A percentile compares a stretch with the other conserved stretches of the same genome.
phyloP scores from a whole-genome alignment of 1,139 yeast genomes.

The Yamadazyma spencermartinsiae region DNA sequence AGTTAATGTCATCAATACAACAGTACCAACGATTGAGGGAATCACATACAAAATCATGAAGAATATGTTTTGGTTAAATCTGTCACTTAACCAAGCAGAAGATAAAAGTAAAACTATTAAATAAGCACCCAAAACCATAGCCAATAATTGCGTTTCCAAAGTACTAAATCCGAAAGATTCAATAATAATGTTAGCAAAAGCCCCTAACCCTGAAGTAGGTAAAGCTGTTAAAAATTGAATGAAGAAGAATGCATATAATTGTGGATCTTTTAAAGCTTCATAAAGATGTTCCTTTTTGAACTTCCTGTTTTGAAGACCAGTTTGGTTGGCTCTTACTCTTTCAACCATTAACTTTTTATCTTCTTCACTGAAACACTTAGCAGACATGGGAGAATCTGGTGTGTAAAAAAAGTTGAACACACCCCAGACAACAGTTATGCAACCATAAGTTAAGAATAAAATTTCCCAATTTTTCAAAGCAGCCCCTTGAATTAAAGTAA shows the following conservation, averaged over 20 bases:
- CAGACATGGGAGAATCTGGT: conserved; percentile 33
- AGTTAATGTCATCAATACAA: conserved; percentile 32
- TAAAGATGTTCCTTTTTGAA: conserved; percentile 29
- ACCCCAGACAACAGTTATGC: conserved; percentile 36
- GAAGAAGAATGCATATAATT: conserved; percentile 39
- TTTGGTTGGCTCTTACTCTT: conserved; percentile 33
- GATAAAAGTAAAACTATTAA: conserved; percentile 32
- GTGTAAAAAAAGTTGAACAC: conserved; percentile 27
- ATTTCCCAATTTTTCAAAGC: conserved; percentile 38
- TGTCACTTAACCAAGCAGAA: conserved; percentile 33
- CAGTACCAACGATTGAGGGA: conserved; percentile 39
- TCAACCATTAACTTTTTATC: conserved; percentile 33
- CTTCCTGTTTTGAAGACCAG: conserved; percentile 31
- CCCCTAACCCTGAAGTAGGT: conserved; percentile 42
- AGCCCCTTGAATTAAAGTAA: conserved; percentile 34
- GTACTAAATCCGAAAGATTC: conserved; percentile 35
- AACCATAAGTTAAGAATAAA: conserved; percentile 37
- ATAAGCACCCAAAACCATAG: conserved; percentile 40
- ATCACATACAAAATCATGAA: conserved; percentile 30
- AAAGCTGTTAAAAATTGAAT: conserved; percentile 37
- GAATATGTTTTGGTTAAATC: conserved; percentile 18
- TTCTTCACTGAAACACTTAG: conserved; percentile 28
- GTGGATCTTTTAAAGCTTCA: conserved; percentile 32
- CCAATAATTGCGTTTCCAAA: conserved; percentile 37
- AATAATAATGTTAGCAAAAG: conserved; percentile 42